Base-by-base conservation (phyloP, 2,329 filamentous ascomycete genomes). In the Trichoderma koningiopsis region DNA sequence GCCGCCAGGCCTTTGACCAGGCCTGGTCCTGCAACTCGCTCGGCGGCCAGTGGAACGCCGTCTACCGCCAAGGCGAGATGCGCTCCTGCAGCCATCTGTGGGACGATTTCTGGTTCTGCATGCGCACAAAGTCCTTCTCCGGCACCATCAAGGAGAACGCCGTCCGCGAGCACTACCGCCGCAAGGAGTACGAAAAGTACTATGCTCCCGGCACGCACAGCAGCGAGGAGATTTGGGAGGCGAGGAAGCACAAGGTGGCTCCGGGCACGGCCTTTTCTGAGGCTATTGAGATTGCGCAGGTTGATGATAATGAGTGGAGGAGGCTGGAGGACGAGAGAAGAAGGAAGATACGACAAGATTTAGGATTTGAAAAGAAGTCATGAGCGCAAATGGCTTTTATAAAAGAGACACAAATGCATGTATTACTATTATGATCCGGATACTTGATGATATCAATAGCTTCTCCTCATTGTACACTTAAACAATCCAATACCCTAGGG, bases 91-190 rank as follows among this genome's bases (percentile, higher is more conserved):
- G 85, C 71, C 91, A 96, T 73, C 90, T 94, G 72, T 97, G 95
- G 94, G 87, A 91, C 71, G 92, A 97, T 80, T 98, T 97, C 81
- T 97, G 94, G 92, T 95, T 97, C 82, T 99, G 96, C 84, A 97
- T 98, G 94, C 90, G 92, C 72, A 90, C 89, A 47, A 89, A 91
- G 75, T 85, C 86, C 2, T 89, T 89, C 76, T 79, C 85, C 0
- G 86, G 87, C 29, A 81, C 85, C 55, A 82, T 88, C 73, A 88
- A 88, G 75, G 88, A 87, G 70, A 86, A 84, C 64, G 84, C 85
- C 74, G 86, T 96, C 68, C 83, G 84, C 70, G 88, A 88, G 59
- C 88, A 90, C 79, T 93, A 94, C 80, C 84, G 88, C 72, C 84
- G 87, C 72, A 91, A 90, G 79, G 85, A 88, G 76, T 80, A 83